phyloP scores from a whole-genome alignment of 257 asterid genomes.

The Solanum chiquidenum region DNA sequence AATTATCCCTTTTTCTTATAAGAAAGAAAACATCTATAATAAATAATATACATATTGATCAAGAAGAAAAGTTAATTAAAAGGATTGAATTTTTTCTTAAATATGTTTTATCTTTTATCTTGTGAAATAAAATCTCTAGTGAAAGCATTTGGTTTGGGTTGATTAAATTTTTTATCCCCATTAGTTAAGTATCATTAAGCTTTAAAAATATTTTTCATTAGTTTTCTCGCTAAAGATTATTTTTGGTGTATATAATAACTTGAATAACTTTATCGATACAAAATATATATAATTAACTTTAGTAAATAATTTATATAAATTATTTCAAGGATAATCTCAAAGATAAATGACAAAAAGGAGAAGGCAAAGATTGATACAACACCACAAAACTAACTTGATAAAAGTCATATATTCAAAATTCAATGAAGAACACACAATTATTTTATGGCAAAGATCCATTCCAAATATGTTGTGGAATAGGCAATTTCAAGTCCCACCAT shows the following conservation, averaged over 20 bases:
- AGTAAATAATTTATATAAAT: not conserved
- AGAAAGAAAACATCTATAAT: not conserved
- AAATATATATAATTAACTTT: no score
- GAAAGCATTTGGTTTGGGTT: not conserved
- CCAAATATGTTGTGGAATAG: not conserved
- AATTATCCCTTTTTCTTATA: not conserved
- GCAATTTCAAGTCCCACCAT: not conserved
- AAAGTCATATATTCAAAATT: not conserved
- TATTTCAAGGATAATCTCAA: not conserved
- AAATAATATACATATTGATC: not conserved
- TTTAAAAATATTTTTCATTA: no score
- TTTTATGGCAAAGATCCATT: not conserved
- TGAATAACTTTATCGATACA: not conserved
- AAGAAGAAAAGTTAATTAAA: not conserved
- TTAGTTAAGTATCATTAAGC: no score
- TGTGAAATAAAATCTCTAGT: not conserved
- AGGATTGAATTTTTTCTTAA: not conserved
- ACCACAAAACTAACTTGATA: not conserved
- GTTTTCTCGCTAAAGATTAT: no score
- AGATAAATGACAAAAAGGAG: not conserved
- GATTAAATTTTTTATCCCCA: accelerated
- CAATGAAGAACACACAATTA: not conserved
- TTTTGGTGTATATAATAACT: not conserved
- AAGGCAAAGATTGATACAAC: not conserved
- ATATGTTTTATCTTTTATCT: not conserved